Base-by-base conservation (phyloP, 2,329 filamentous ascomycete genomes). In the Colletotrichum sp. region DNA sequence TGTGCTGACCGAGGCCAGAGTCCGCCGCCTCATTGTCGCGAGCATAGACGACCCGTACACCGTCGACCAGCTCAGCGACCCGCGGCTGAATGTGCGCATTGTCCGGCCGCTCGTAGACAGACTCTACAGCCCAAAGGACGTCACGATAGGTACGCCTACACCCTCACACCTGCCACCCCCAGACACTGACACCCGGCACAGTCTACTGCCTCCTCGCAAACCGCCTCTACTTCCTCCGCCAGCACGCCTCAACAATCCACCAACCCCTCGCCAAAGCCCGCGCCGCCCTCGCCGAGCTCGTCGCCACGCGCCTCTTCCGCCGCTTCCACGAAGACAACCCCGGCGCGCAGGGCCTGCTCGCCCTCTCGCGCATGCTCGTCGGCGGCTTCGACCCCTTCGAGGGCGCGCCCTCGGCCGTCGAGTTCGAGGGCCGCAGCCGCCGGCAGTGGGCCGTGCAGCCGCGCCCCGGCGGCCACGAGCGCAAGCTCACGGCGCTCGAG, bases 161-260 rank as follows among this genome's bases (percentile, higher is more conserved):
- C 8, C 30, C 16, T 32, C 39, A 4, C 8, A 25, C n/a, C 28
- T 13, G 48, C 7, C 30, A 39, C n/a, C 3, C 25, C 44, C 11
- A 65, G 27, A 44, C 22, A 77, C 55, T 75, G 16, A 75, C 55
- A 44, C 25, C n/a, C 3, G 44, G 25, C 11, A 19, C 77, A 91
- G 92, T 94, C 1, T 95, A 94, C 81, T 94, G 93, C 81, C 86
- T 95, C 27, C 87, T 95, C 30, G 93, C 94, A 73, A 95, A 95
- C 79, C 88, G 92, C 16, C 89, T 92, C 71, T 92, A 94, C 77
- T 95, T 95, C 80, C 86, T 94, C 36, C 90, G 92, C 59, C 92
- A 94, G 79, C 92, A 94, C 79, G 87, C 90, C 71, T 90, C 92
- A 77, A 87, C 91, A 57, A 90, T 94, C 76, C 92, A 94, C 78